Evolutionary conservation across 116 monocot genomes (phyloP).

Genomic region (Zostera marina): DNA sequence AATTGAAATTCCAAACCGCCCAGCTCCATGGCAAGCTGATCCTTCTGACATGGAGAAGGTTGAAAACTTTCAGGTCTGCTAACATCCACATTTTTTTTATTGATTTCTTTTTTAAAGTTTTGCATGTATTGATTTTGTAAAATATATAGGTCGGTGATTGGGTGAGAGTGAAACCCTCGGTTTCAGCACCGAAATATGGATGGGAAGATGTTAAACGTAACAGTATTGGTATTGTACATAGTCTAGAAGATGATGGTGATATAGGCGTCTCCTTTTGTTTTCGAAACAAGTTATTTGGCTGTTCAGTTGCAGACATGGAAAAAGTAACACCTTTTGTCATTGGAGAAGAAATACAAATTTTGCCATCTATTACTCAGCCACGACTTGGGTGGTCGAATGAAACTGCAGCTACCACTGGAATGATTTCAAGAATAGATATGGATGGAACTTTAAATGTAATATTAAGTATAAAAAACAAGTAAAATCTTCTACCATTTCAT

Average conservation of each 20-base stretch:
- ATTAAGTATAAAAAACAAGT: not conserved
- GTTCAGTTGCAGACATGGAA: slow-evolving; percentile 92
- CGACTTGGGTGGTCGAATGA: slow-evolving; percentile 94
- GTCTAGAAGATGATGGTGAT: slow-evolving; percentile 84
- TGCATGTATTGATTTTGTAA: not conserved
- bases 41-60: slow-evolving; percentile 99
- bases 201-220: slow-evolving; percentile 93
- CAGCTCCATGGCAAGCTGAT: slow-evolving; percentile 83
- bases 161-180: slow-evolving; percentile 87
- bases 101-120: too few relatives aligned
- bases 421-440: slow-evolving; percentile 74
- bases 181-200: slow-evolving; percentile 93
- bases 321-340: slow-evolving; percentile 64
- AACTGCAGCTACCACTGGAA: slow-evolving; percentile 77
- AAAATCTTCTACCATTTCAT: not conserved
- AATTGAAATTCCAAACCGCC: slow-evolving; percentile 73
- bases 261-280: slow-evolving; percentile 83
- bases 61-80: slow-evolving; percentile 61
- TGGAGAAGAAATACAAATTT: slow-evolving; percentile 74
- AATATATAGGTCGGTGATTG: slow-evolving; percentile 61
- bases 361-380: slow-evolving; percentile 50
- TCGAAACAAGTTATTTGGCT: slow-evolving; percentile 61
- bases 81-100: not conserved
- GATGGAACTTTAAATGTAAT: slow-evolving; percentile 94
- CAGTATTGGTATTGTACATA: slow-evolving; percentile 87